Evolutionary conservation across 1,284 basidiomycete species (phyloP).

Genomic region (Ganoderma sinense): DNA sequence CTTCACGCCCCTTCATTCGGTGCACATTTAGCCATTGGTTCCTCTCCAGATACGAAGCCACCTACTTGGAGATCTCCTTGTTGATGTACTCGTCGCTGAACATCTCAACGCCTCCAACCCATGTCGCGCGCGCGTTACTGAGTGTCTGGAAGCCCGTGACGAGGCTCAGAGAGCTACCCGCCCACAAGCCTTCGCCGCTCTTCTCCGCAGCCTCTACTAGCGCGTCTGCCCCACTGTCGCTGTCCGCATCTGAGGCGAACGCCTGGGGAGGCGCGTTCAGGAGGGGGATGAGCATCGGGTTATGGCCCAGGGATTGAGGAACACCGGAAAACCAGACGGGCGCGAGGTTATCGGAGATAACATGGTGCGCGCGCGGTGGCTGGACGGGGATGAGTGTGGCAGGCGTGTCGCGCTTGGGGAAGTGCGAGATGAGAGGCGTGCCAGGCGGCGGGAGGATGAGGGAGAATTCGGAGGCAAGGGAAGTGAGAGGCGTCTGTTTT

Average conservation of each 20-base stretch:
- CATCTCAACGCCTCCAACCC: slow-evolving; percentile 83
- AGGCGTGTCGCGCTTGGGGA: slow-evolving; percentile 69
- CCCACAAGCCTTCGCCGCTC: slow-evolving; percentile 79
- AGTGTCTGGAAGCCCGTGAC: slow-evolving; percentile 91
- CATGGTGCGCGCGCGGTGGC: slow-evolving; percentile 43
- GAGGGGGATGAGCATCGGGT: slow-evolving; percentile 86
- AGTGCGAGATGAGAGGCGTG: slow-evolving; percentile 78
- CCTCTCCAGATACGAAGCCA: slow-evolving; percentile 23
- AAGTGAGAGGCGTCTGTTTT: slow-evolving; percentile 72
- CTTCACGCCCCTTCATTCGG: slow-evolving; percentile 54
- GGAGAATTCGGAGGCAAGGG: slow-evolving; percentile 81
- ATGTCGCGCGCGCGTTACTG: slow-evolving; percentile 81
- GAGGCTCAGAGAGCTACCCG: slow-evolving; percentile 77
- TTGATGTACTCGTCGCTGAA: slow-evolving; percentile 78
- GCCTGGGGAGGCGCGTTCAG: slow-evolving; percentile 80
- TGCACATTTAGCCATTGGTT: slow-evolving; percentile 9
- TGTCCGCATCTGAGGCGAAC: slow-evolving; percentile 70
- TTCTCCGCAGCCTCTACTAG: slow-evolving; percentile 73
- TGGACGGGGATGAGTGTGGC: slow-evolving; percentile 67
- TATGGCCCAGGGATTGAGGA: slow-evolving; percentile 77
- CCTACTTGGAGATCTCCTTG: slow-evolving; percentile 70
- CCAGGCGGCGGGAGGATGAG: slow-evolving; percentile 78
- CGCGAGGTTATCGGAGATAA: slow-evolving; percentile 56
- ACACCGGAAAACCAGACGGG: slow-evolving; percentile 83
- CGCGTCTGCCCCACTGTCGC: slow-evolving; percentile 62